Conservation (phyloP, 176 grass and related monocot genomes). For the Poa pratensis region DNA sequence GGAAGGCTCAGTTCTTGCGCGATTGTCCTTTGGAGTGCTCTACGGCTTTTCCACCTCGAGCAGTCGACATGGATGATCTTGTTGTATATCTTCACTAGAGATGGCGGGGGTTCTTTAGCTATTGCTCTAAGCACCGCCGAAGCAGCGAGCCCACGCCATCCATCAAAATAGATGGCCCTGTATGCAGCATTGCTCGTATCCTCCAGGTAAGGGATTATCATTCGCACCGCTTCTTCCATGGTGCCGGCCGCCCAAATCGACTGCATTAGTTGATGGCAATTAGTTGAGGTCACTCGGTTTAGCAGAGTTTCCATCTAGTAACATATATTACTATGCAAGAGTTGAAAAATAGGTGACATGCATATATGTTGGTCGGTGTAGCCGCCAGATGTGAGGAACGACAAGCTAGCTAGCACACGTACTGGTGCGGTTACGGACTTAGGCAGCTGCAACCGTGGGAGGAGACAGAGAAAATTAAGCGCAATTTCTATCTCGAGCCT, state of each 20-base stretch:
- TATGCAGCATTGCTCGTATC: neutral
- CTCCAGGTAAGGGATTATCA: neutral
- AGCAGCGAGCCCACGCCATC: neutral
- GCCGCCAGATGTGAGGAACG: too few relatives aligned
- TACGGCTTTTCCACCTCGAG: neutral
- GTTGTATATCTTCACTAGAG: neutral
- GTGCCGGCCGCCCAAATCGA: too few relatives aligned
- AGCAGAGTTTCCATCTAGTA: too few relatives aligned
- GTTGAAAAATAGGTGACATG: too few relatives aligned
- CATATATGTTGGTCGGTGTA: too few relatives aligned
- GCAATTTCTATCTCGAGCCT: too few relatives aligned
- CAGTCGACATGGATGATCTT: neutral
- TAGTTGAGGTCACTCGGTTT: neutral
- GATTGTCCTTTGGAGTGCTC: neutral
- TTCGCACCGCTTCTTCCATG: fast-evolving
- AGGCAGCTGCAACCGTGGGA: too few relatives aligned
- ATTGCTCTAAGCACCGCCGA: neutral
- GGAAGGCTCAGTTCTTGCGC: neutral
- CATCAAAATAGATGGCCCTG: neutral
- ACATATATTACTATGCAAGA: too few relatives aligned
- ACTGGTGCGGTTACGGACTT: too few relatives aligned
- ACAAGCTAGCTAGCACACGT: too few relatives aligned
- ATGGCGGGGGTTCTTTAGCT: fast-evolving
- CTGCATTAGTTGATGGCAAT: neutral
- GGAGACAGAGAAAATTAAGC: too few relatives aligned